Conservation (phyloP, 202 grass and related monocot species). For the Dendrocalamus latiflorus region DNA sequence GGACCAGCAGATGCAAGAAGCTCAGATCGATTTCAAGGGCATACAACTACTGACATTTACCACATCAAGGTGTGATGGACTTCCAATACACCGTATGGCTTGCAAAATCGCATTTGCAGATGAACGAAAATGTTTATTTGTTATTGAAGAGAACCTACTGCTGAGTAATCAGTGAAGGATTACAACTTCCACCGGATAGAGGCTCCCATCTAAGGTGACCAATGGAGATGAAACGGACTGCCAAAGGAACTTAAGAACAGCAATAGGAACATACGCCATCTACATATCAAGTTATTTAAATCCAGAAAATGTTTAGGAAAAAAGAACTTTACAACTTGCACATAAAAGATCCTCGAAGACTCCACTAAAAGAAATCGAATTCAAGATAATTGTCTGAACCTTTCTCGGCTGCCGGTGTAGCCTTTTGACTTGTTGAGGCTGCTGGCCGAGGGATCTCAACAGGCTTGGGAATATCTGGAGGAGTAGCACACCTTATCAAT, state of each 20-base stretch:
- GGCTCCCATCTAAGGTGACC: slow-evolving; percentile 19
- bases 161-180: slow-evolving; percentile 6
- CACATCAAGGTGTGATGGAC: background rate
- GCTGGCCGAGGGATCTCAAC: slow-evolving; percentile 40
- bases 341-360: background rate
- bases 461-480: slow-evolving; percentile 65
- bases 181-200: slow-evolving; percentile 12
- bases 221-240: slow-evolving; percentile 15
- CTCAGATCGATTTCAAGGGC: background rate
- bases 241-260: slow-evolving; percentile 7
- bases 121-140: slow-evolving; percentile 19
- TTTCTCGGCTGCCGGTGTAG: slow-evolving; percentile 30
- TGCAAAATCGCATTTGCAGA: background rate
- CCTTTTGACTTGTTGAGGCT: slow-evolving; percentile 56
- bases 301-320: slow-evolving; percentile 9
- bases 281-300: slow-evolving; percentile 41
- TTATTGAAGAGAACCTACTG: slow-evolving; percentile 25
- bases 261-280: slow-evolving; percentile 29
- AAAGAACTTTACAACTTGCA: slow-evolving; percentile 41
- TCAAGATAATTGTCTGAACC: slow-evolving; percentile 71
- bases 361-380: slow-evolving; percentile 76
- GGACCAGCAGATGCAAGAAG: background rate
- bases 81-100: background rate
- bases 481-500: slow-evolving; percentile 64
- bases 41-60: background rate